phyloP scores from a whole-genome alignment of 805 yeast species.

The Pichia scutulata region DNA sequence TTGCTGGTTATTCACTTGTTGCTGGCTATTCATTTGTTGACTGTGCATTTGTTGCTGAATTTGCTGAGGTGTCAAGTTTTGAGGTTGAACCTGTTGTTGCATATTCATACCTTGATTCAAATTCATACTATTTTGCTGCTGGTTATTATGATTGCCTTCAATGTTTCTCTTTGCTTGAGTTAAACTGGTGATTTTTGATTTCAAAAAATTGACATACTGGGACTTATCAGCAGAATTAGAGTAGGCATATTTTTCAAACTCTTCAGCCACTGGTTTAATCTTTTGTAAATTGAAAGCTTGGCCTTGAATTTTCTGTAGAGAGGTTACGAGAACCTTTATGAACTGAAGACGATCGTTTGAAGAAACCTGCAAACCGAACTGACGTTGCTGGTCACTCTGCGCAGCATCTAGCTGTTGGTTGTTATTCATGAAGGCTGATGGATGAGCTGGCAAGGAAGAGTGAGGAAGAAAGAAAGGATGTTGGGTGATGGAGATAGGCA shows the following conservation, averaged over 20 bases:
- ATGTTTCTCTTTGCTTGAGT: conserved; percentile 28
- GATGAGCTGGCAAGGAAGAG: not conserved
- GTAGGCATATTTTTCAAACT: conserved; percentile 61
- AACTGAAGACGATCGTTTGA: conserved; percentile 28
- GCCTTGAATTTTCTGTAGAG: conserved; percentile 30
- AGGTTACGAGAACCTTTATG: conserved; percentile 24
- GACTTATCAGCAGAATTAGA: conserved; percentile 49
- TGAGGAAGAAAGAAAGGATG: too few species aligned
- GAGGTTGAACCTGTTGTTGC: conserved; percentile 11
- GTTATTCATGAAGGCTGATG: conserved; percentile 4
- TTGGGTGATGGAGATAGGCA: too few species aligned
- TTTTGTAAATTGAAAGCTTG: conserved; percentile 28
- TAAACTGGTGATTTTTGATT: conserved; percentile 30
- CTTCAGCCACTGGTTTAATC: conserved; percentile 53
- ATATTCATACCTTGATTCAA: not conserved
- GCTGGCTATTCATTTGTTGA: not conserved
- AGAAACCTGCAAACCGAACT: conserved; percentile 16
- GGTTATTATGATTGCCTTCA: conserved; percentile 14
- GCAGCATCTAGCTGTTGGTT: not conserved
- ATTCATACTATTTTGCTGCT: conserved; percentile 8
- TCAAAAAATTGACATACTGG: conserved; percentile 47
- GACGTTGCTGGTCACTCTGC: conserved; percentile 8
- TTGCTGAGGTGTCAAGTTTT: conserved; percentile 9
- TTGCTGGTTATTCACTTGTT: conserved; percentile 15
- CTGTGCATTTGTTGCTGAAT: not conserved